Evolutionary conservation across 768 basidiomycete genomes (phyloP).

Genomic region (Favolaschia claudopus): DNA sequence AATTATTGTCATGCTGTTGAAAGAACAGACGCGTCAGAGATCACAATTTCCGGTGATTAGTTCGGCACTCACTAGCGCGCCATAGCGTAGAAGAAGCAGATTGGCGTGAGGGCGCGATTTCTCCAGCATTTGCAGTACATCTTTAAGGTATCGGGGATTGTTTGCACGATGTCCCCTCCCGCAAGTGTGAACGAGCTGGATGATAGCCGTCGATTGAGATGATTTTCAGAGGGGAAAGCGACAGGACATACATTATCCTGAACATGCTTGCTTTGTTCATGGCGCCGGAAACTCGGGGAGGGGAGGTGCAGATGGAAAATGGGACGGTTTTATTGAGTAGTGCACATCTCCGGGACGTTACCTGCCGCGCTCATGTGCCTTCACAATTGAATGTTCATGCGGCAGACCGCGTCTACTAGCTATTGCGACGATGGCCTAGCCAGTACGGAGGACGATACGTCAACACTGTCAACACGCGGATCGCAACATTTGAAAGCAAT

Average conservation of each 20-base stretch:
- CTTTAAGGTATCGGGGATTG: conserved; percentile 7
- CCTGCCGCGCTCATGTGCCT: not conserved
- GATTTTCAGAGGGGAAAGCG: not conserved
- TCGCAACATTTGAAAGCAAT: too few species aligned
- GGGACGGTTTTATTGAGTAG: too few species aligned
- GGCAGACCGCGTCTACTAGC: too few species aligned
- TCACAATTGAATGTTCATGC: too few species aligned
- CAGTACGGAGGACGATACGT: too few species aligned
- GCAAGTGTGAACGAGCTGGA: conserved; percentile 19
- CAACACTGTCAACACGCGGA: too few species aligned
- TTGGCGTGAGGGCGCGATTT: conserved; percentile 5
- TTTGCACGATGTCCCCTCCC: conserved; percentile 23
- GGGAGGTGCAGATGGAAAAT: too few species aligned
- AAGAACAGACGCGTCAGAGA: not conserved
- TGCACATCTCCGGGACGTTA: too few species aligned
- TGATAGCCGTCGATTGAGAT: not conserved
- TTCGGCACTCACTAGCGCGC: conserved; percentile 14
- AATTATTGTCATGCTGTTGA: conserved; percentile 19
- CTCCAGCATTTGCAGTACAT: conserved; percentile 21
- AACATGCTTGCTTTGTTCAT: conserved; percentile 7
- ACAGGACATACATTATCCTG: conserved; percentile 6
- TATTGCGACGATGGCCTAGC: too few species aligned
- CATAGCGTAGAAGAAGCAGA: conserved; percentile 21
- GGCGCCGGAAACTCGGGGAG: not conserved
- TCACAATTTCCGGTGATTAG: not conserved